A percentile compares a stretch with the other conserved stretches of the same genome.
These are phyloP conservation scores for Kwoniella dendrophila DNA, from an alignment of 768 basidiomycete genomes.

Conservation along the genomic window DNA sequence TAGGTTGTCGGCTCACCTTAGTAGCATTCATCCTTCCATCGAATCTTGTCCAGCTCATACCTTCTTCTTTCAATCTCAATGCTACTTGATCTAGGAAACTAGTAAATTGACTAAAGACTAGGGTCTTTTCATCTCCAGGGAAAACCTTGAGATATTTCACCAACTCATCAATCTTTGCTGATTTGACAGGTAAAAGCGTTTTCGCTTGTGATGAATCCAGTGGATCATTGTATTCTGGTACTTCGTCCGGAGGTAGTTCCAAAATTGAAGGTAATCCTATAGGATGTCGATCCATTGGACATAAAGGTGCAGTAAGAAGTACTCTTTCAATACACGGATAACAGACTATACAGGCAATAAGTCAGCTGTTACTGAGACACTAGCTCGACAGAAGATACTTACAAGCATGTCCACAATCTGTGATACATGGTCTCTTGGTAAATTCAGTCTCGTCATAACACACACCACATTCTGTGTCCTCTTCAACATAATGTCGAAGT, in stretches of 20 bases:
- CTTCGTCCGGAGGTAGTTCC: conserved; percentile 34
- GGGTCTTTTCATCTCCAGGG: conserved; percentile 71
- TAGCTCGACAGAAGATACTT: conserved; percentile 6
- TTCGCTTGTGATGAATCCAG: conserved; percentile 15
- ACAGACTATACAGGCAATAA: conserved; percentile 30
- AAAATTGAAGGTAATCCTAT: conserved; percentile 33
- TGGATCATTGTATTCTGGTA: conserved; percentile 24
- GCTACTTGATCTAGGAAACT: conserved; percentile 81
- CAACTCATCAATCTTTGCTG: conserved; percentile 83
- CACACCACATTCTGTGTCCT: conserved; percentile 46
- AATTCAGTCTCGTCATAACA: conserved; percentile 25
- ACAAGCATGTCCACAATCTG: conserved; percentile 48
- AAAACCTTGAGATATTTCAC: conserved; percentile 71
- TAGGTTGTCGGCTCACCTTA: conserved; percentile 39
- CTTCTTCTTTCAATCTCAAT: conserved; percentile 67
- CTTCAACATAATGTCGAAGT: conserved; percentile 34
- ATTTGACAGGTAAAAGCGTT: conserved; percentile 51
- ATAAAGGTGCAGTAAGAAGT: conserved; percentile 18
- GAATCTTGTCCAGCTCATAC: conserved; percentile 75
- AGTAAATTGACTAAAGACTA: conserved; percentile 90
- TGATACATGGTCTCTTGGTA: conserved; percentile 33
- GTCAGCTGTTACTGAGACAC: background rate
- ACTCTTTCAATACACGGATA: conserved; percentile 37
- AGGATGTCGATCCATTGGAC: conserved; percentile 44
- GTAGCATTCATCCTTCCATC: conserved; percentile 85